Base-by-base conservation (phyloP, 805 yeast species). In the Myxozyma geophila region DNA sequence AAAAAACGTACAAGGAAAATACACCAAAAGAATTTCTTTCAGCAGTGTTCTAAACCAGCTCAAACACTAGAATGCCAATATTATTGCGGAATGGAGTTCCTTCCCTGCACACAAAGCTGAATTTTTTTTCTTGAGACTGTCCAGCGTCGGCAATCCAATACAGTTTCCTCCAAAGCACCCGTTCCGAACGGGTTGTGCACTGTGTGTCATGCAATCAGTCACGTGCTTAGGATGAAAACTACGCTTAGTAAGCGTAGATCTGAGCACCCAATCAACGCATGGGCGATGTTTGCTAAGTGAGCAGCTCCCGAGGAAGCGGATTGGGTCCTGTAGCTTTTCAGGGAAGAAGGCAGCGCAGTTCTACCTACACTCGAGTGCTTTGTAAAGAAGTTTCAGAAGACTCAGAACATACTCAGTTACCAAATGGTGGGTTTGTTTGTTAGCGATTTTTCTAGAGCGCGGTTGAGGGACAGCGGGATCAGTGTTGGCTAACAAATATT, bases 211-310 rank as follows among this genome's bases (percentile, higher is more conserved):
- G 37, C 7, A 19, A 8, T 37, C 2, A 12, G 10, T 33, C 58
- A 54, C 58, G 51, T 54, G 58, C 12, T 17, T 28, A 15, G 13
- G 10, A 43, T 48, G 35, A 10, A 15, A 23, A 2, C 0, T 55
- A 47, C 59, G 52, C 59, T 10, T 2, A 1, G 33, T 10, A 13
- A 17, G 59, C 59, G 59, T 47, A 55, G 13, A 2, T 10, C 12
- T 47, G 51, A 47, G 59, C 59, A 55, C 53, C 59, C 59, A 55
- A 55, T 55, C 59, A 55, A 21, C 12, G 53, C 7, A 33, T 21
- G 51, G 51, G 51, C 58, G 58, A 54, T 54, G 58, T 36, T 13
- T 41, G 35, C 41, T 53, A 21, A 19, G 40, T 17, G 19, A 37
- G 44, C 28, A 7, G 17, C 53, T 47, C 59, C 52, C 59, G 59